Conservation (phyloP, 2,329 filamentous ascomycete genomes). For the Ophiocordyceps camponoti-floridani region DNA sequence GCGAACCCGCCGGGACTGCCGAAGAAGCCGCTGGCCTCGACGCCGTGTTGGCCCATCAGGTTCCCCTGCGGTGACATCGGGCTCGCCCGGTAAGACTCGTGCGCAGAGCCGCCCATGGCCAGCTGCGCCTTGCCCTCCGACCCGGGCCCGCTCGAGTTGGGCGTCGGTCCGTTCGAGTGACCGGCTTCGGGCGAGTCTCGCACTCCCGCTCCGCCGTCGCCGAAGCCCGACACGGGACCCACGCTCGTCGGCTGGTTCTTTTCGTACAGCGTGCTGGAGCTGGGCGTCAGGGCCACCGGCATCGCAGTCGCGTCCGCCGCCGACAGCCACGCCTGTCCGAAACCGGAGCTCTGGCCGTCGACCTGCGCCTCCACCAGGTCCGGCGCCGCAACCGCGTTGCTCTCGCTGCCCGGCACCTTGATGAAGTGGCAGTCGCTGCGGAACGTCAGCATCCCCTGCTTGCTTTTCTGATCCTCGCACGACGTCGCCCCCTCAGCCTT, state of each 20-base stretch:
- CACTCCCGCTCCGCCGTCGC: slow-evolving; percentile 14
- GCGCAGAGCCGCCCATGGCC: slow-evolving; percentile 9
- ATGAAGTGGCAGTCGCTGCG: slow-evolving; percentile 25
- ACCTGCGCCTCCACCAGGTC: slow-evolving; percentile 20
- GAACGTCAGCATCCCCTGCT: slow-evolving; percentile 25
- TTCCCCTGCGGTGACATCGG: slow-evolving; percentile 27
- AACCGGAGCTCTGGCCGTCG: slow-evolving; percentile 9
- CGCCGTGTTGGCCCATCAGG: slow-evolving; percentile 11
- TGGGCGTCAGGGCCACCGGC: slow-evolving; percentile 15
- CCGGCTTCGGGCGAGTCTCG: slow-evolving; percentile 30
- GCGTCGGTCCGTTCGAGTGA: slow-evolving; percentile 36
- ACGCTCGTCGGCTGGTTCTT: no score
- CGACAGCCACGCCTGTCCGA: slow-evolving; percentile 19
- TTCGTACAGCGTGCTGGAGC: slow-evolving; percentile 16
- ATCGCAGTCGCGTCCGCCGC: slow-evolving; percentile 16
- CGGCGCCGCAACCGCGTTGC: slow-evolving; percentile 17
- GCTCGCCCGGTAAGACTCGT: slow-evolving; percentile 29
- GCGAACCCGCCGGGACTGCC: slow-evolving; percentile 19
- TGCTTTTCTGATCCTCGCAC: slow-evolving; percentile 17
- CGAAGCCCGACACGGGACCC: slow-evolving; percentile 21
- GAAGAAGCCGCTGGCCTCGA: slow-evolving; percentile 15
- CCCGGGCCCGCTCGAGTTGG: slow-evolving; percentile 30
- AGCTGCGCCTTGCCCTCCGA: slow-evolving; percentile 13
- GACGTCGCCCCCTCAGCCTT: slow-evolving; percentile 6
- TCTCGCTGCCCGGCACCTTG: slow-evolving; percentile 20